Percentiles rank a stretch among this genome's conserved stretches.
These are phyloP conservation scores for Linnemannia elongata DNA, from an alignment of 192 early-diverging fungal genomes.

Conservation along the genomic window DNA sequence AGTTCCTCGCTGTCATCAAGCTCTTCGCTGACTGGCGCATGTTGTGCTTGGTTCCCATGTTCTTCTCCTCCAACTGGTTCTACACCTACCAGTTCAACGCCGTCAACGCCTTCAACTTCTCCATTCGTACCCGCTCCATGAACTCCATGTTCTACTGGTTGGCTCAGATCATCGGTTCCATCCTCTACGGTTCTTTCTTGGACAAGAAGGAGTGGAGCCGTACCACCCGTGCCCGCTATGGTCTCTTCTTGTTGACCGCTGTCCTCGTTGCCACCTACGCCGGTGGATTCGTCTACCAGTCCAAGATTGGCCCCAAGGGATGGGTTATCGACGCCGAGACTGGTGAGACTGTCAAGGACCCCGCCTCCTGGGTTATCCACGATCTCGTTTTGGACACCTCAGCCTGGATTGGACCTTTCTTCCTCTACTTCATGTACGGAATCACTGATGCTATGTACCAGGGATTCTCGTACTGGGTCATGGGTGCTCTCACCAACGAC, in stretches of 20 bases:
- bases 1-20: constrained; percentile 62
- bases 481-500: constrained; percentile 89
- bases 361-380: constrained; percentile 19
- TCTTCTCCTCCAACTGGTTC: constrained; percentile 83
- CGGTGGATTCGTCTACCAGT: constrained; percentile 69
- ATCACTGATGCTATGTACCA: constrained; percentile 88
- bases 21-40: constrained; percentile 78
- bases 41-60: constrained; percentile 76
- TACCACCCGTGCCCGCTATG: constrained; percentile 73
- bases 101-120: constrained; percentile 75
- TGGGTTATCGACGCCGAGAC: not conserved
- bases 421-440: constrained; percentile 83
- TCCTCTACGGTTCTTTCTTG: constrained; percentile 71
- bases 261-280: constrained; percentile 70
- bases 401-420: constrained; percentile 67
- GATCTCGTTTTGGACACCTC: constrained; percentile 26
- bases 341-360: constrained; percentile 22
- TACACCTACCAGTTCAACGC: constrained; percentile 76
- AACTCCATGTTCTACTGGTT: constrained; percentile 84
- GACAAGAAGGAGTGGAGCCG: constrained; percentile 69
- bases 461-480: constrained; percentile 83
- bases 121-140: constrained; percentile 72
- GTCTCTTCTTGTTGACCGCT: constrained; percentile 61
- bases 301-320: constrained; percentile 55
- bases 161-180: constrained; percentile 82